Conservation (phyloP, 1,284 basidiomycete genomes). For the Schizopora paradoxa region DNA sequence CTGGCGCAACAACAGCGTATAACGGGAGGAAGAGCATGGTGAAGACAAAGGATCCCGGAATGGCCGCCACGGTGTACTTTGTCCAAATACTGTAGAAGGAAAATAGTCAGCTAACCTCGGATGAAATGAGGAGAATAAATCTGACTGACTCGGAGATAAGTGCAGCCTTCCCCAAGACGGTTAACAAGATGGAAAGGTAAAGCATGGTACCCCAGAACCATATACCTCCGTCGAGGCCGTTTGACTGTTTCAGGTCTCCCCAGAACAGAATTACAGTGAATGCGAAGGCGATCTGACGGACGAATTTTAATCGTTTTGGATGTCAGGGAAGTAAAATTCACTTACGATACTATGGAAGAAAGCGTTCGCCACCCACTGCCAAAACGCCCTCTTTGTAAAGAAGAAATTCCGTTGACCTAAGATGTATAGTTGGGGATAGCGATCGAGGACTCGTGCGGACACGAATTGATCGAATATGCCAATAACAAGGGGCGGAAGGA, state of each 20-base stretch:
- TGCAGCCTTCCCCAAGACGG: slow-evolving; percentile 96
- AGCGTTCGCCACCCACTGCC: slow-evolving; percentile 94
- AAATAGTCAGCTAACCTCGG: slow-evolving; percentile 16
- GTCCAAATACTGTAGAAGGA: slow-evolving; percentile 80
- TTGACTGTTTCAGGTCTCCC: slow-evolving; percentile 78
- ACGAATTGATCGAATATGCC: slow-evolving; percentile 98
- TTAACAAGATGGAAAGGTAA: slow-evolving; percentile 89
- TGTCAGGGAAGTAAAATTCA: slow-evolving; percentile 20
- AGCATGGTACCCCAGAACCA: slow-evolving; percentile 99
- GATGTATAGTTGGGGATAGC: slow-evolving; percentile 95
- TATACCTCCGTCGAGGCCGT: slow-evolving; percentile 83
- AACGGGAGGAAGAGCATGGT: slow-evolving; percentile 92
- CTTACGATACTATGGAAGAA: slow-evolving; percentile 89
- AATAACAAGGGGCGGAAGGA: slow-evolving; percentile 95
- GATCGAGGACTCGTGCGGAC: slow-evolving; percentile 91
- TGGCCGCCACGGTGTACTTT: slow-evolving; percentile 95
- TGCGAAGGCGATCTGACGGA: slow-evolving; percentile 51
- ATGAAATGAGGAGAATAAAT: background rate
- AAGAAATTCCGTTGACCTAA: slow-evolving; percentile 90
- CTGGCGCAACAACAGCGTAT: slow-evolving; percentile 86
- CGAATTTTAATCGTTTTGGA: slow-evolving; percentile 1
- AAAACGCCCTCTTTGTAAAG: slow-evolving; percentile 89
- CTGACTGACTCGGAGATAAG: slow-evolving; percentile 90
- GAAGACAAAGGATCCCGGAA: slow-evolving; percentile 94
- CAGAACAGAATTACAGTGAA: slow-evolving; percentile 91